These are phyloP conservation scores for Alloteropsis semialata DNA, from an alignment of 176 grass and related monocot species.

Conservation along the genomic window DNA sequence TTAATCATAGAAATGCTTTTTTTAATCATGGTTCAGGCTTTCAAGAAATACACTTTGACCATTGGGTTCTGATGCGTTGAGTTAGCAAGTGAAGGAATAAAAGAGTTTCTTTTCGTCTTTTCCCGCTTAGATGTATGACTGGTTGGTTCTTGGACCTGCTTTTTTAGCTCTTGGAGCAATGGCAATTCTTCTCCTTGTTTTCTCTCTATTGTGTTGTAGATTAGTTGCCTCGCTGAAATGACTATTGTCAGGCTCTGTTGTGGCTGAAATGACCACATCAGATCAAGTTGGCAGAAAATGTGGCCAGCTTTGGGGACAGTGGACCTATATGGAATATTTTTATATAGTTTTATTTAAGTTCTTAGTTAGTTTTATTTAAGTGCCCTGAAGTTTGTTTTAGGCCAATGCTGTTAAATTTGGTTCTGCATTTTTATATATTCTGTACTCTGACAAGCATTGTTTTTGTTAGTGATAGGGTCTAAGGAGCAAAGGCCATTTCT, in stretches of 20 bases:
- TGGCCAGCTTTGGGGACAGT: background rate
- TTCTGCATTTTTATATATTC: background rate
- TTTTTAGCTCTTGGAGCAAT: background rate
- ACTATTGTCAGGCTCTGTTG: background rate
- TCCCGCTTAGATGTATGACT: background rate
- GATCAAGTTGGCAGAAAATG: slow-evolving; percentile 1
- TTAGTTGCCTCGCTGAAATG: background rate
- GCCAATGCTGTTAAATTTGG: background rate
- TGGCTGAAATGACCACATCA: background rate
- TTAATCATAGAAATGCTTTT: background rate
- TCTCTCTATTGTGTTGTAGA: background rate
- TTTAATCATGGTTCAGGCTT: background rate
- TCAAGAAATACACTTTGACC: slow-evolving; percentile 5
- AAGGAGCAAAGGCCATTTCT: background rate
- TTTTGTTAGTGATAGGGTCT: background rate
- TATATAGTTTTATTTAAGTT: background rate
- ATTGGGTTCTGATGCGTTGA: background rate
- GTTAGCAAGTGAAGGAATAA: background rate
- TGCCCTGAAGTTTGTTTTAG: background rate
- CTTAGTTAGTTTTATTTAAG: background rate
- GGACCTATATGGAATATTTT: background rate
- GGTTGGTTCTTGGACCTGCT: background rate
- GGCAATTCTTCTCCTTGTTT: background rate
- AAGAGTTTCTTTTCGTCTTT: background rate
- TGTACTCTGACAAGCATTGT: background rate